Evolutionary conservation across 345 rosid genomes (phyloP).

Genomic region (sweet orange (Citrus sinensis)): DNA sequence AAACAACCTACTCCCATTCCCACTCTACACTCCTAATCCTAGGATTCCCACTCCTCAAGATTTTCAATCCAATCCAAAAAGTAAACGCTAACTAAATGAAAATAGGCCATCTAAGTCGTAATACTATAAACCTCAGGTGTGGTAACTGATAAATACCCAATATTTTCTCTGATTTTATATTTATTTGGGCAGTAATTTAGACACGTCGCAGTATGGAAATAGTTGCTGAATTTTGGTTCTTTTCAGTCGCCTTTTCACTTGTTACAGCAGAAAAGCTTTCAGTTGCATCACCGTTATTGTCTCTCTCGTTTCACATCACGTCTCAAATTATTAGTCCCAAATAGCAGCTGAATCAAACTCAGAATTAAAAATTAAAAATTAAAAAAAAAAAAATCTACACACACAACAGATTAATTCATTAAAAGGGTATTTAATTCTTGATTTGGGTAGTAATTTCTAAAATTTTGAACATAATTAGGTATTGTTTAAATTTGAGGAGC

Average conservation of each 20-base stretch:
- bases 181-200: too few relatives aligned
- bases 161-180: not conserved
- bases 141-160: not conserved
- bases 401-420: too few relatives aligned
- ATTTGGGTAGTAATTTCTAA: not conserved
- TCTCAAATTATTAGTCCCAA: not conserved
- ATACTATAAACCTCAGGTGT: not conserved
- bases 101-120: not conserved
- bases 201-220: not conserved
- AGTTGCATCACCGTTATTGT: not conserved
- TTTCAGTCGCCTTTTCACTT: not conserved
- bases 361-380: too few relatives aligned
- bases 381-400: too few relatives aligned
- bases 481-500: too few relatives aligned
- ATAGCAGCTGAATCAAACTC: not conserved
- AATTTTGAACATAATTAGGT: too few relatives aligned
- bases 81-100: too few relatives aligned
- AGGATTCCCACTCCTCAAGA: too few relatives aligned
- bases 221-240: not conserved
- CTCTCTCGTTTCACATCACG: not conserved
- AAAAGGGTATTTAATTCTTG: too few relatives aligned
- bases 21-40: too few relatives aligned
- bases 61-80: too few relatives aligned
- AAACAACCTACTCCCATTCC: too few relatives aligned
- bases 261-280: not conserved